Evolutionary conservation across 2,329 filamentous ascomycete species (phyloP).

Genomic region (Parascedosporium putredinis): DNA sequence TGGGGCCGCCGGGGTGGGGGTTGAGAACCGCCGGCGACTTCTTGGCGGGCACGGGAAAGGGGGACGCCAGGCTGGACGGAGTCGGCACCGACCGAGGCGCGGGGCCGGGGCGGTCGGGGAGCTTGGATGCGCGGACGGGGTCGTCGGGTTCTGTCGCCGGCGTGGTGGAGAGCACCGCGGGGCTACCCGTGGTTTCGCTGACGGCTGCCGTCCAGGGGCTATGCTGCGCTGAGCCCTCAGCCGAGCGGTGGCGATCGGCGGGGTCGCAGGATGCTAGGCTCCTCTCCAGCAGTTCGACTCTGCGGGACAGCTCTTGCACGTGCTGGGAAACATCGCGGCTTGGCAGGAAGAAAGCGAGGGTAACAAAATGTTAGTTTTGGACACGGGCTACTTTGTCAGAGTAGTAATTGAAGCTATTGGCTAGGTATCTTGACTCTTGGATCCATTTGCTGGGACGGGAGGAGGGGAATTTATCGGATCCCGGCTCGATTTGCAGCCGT

Average conservation of each 20-base stretch:
- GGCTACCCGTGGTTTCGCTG: neutral
- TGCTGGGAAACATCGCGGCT: neutral
- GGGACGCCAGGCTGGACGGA: neutral
- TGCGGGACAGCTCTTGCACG: neutral
- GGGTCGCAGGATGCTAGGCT: neutral
- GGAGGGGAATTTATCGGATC: no score
- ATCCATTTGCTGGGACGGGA: no score
- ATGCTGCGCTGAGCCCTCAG: neutral
- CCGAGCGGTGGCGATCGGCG: no score
- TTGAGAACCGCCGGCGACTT: neutral
- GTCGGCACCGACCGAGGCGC: neutral
- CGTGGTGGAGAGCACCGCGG: neutral
- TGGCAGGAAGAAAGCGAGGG: no score
- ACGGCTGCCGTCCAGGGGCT: neutral
- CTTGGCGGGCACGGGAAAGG: no score
- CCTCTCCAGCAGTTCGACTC: neutral
- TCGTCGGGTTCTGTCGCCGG: neutral
- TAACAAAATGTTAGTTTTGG: no score
- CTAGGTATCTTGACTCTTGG: no score
- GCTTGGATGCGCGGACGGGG: neutral
- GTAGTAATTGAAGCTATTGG: no score
- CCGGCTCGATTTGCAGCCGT: no score
- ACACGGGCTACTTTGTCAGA: no score
- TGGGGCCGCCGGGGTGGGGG: conserved; percentile 29
- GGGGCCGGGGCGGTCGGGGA: neutral